These are phyloP conservation scores for Trifolium pratense DNA, from an alignment of 306 rosid genomes.

Conservation along the genomic window DNA sequence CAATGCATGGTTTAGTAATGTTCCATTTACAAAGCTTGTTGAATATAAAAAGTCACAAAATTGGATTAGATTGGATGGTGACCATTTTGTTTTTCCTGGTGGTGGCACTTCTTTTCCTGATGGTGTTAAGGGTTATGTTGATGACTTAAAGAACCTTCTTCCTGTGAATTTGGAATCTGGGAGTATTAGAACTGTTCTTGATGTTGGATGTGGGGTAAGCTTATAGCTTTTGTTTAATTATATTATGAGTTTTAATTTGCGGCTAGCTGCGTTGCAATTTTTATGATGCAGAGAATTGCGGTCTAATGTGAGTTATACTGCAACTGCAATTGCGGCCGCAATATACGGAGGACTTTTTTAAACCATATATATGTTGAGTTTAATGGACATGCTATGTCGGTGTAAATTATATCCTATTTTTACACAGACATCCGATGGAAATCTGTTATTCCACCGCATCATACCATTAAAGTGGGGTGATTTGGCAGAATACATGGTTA, in stretches of 20 bases:
- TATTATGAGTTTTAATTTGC: neutral
- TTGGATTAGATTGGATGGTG: conserved; percentile 56
- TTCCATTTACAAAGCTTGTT: conserved; percentile 51
- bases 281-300: neutral
- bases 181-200: conserved; percentile 53
- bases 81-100: conserved; percentile 54
- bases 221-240: neutral
- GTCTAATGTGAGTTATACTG: neutral
- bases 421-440: no score
- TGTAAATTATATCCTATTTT: no score
- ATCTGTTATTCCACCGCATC: no score
- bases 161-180: conserved; percentile 50
- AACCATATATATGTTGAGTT: no score
- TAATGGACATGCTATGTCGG: no score
- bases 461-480: no score
- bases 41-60: conserved; percentile 57
- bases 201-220: conserved; percentile 60
- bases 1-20: conserved; percentile 58
- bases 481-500: no score
- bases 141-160: conserved; percentile 40
- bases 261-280: neutral
- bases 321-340: neutral
- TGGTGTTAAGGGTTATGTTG: conserved; percentile 52
- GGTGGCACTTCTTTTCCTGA: conserved; percentile 60
- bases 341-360: neutral